phyloP scores from a whole-genome alignment of 2,329 filamentous ascomycete genomes.

The Talaromyces sp. region DNA sequence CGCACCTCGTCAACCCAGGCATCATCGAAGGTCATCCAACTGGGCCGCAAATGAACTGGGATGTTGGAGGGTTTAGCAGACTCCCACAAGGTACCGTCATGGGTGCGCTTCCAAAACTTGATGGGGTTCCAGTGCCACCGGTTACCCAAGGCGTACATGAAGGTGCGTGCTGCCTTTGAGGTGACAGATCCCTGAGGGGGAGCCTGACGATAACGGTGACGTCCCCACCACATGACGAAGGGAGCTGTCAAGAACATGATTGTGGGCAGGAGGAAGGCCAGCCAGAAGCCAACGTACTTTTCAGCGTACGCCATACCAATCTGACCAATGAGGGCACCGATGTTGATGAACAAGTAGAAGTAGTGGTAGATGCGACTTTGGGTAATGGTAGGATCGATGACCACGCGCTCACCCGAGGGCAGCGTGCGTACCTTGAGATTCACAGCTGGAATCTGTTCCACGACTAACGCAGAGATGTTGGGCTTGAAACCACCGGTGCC shows the following conservation, averaged over 20 bases:
- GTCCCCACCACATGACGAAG: constrained; percentile 60
- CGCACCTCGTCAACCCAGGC: constrained; percentile 79
- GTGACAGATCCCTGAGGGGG: constrained; percentile 74
- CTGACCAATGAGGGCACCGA: constrained; percentile 65
- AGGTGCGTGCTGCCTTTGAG: constrained; percentile 66
- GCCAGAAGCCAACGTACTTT: constrained; percentile 76
- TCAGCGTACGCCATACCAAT: constrained; percentile 73
- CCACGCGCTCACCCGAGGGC: constrained; percentile 65
- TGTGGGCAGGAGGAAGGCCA: constrained; percentile 70
- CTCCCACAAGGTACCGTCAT: constrained; percentile 26
- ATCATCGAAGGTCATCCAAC: constrained; percentile 77
- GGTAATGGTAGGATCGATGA: constrained; percentile 70
- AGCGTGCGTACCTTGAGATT: constrained; percentile 60
- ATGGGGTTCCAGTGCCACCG: constrained; percentile 65
- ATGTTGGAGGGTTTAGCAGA: constrained; percentile 37
- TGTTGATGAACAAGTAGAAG: constrained; percentile 73
- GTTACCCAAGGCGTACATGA: constrained; percentile 63
- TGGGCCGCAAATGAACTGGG: constrained; percentile 27
- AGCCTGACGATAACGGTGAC: constrained; percentile 64
- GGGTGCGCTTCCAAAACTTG: constrained; percentile 47
- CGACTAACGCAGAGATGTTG: constrained; percentile 73
- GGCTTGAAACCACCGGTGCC: constrained; percentile 82
- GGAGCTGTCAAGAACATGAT: constrained; percentile 66
- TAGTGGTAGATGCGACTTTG: constrained; percentile 69
- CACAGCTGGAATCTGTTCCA: constrained; percentile 67